Evolutionary conservation across 139 green algal species (phyloP).

Genomic region (Zygnema cylindricum): DNA sequence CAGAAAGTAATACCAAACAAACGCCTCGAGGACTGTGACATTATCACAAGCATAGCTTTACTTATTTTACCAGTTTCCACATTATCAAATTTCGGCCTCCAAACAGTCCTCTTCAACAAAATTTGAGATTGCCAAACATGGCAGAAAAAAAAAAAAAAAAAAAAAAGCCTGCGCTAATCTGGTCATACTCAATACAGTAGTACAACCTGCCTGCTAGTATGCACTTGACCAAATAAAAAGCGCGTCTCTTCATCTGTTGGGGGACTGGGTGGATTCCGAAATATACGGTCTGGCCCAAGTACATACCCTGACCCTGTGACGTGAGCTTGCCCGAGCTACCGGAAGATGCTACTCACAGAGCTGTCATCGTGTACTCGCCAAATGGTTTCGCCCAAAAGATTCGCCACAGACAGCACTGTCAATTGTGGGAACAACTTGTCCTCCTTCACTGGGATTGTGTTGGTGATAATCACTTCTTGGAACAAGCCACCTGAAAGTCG

Average conservation of each 20-base stretch:
- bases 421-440: slow-evolving; percentile 91
- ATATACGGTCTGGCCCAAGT: no score
- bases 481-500: slow-evolving; percentile 83
- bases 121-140: not conserved
- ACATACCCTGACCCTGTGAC: not conserved
- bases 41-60: no score
- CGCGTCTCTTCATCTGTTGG: no score
- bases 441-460: slow-evolving; percentile 88
- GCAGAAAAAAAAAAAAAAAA: no score
- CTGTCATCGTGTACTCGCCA: slow-evolving; percentile 95
- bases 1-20: no score
- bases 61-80: no score
- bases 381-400: slow-evolving; percentile 97
- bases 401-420: slow-evolving; percentile 95
- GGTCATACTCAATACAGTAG: not conserved
- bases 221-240: not conserved
- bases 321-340: not conserved
- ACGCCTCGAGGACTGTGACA: no score
- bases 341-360: slow-evolving; percentile 63
- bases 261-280: no score
- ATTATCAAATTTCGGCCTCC: no score
- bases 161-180: not conserved
- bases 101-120: not conserved
- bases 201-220: not conserved
- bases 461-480: slow-evolving; percentile 96